Percentiles rank a stretch among this genome's conserved stretches.
These are phyloP conservation scores for Aspergillus terreus DNA, from an alignment of 2,329 filamentous ascomycete genomes.

Conservation along the genomic window DNA sequence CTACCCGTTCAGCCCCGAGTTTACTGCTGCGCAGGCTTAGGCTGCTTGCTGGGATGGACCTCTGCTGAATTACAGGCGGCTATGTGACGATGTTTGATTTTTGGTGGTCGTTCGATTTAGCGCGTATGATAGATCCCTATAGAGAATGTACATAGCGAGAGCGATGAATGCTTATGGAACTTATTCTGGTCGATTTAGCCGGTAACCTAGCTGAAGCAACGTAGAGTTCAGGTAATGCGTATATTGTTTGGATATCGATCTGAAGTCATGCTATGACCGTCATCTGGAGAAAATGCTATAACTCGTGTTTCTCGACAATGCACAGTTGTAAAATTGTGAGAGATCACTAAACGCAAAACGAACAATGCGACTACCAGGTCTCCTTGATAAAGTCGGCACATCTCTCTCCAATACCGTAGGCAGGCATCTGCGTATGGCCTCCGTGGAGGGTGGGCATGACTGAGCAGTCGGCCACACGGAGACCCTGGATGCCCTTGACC, in stretches of 20 bases:
- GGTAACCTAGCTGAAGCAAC: no score
- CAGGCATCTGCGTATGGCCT: conserved; percentile 56
- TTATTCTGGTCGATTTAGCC: no score
- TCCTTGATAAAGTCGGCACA: conserved; percentile 51
- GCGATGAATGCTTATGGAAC: background rate
- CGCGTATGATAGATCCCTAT: background rate
- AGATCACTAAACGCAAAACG: no score
- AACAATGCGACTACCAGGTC: background rate
- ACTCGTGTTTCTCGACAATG: no score
- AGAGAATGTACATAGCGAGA: background rate
- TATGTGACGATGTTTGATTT: background rate
- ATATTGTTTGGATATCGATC: no score
- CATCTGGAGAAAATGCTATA: no score
- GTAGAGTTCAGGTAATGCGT: no score
- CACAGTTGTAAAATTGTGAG: no score
- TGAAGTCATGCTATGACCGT: no score
- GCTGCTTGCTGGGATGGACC: background rate
- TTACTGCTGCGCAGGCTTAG: background rate
- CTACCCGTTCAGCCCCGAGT: conserved; percentile 20
- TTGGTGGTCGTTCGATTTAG: no score
- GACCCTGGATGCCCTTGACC: conserved; percentile 49
- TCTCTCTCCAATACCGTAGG: conserved; percentile 57
- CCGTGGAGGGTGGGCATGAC: conserved; percentile 51
- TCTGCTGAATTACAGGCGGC: background rate
- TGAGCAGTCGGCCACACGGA: conserved; percentile 54